Evolutionary conservation across 805 yeast species (phyloP).

Genomic region (Lipomyces spencermartinsiae): DNA sequence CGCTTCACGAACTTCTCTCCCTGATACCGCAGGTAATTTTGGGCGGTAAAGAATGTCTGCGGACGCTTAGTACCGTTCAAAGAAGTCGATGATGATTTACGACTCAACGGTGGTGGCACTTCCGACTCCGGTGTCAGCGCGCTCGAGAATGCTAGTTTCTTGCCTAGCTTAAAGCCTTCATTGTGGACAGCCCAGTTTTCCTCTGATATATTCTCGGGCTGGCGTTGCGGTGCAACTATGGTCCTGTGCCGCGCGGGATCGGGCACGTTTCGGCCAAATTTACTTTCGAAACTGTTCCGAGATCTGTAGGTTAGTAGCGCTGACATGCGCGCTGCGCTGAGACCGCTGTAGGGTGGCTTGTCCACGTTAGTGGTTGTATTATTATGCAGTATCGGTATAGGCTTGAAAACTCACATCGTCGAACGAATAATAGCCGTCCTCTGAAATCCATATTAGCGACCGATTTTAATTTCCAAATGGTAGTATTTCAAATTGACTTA

Average conservation of each 20-base stretch:
- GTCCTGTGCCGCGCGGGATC: conserved; percentile 51
- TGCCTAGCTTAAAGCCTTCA: conserved; percentile 60
- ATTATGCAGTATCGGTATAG: not conserved
- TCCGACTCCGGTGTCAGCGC: conserved; percentile 28
- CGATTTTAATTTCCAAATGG: not conserved
- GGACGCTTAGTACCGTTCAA: conserved; percentile 41
- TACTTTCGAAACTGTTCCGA: conserved; percentile 85
- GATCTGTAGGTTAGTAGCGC: conserved; percentile 93
- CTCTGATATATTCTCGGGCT: conserved; percentile 36
- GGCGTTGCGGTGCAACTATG: conserved; percentile 44
- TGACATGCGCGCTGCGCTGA: conserved; percentile 97
- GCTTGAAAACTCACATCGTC: conserved; percentile 51
- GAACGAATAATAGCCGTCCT: conserved; percentile 82
- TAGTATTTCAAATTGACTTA: not conserved
- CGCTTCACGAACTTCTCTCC: conserved; percentile 87
- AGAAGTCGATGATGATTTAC: conserved; percentile 32
- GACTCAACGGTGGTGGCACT: conserved; percentile 5
- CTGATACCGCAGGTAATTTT: conserved; percentile 91
- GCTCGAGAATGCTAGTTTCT: conserved; percentile 22
- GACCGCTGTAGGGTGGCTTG: conserved; percentile 77
- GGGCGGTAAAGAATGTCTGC: conserved; percentile 86
- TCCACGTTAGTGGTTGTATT: not conserved
- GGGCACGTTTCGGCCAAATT: conserved; percentile 87
- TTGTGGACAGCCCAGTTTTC: conserved; percentile 87
- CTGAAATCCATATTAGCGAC: conserved; percentile 8